These are phyloP conservation scores for Lachnellula cervina DNA, from an alignment of 2,329 filamentous ascomycete species.

Conservation along the genomic window DNA sequence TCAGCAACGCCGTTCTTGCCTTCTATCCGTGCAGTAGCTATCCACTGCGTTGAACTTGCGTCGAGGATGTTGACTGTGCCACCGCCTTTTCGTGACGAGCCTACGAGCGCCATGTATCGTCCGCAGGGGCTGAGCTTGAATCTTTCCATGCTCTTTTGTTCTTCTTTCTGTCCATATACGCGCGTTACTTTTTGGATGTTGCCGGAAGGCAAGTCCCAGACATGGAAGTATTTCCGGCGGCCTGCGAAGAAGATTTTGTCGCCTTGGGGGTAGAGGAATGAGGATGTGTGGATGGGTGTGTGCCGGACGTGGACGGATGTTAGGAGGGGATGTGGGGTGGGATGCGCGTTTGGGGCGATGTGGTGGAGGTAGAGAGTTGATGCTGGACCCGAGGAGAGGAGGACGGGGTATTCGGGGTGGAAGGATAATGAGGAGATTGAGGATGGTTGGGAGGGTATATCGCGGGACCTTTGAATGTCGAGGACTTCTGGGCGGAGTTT, in stretches of 20 bases:
- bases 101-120: conserved; percentile 76
- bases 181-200: conserved; percentile 75
- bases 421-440: conserved; percentile 81
- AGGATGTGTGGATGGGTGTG: conserved; percentile 78
- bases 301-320: conserved; percentile 83
- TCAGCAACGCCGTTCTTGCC: conserved; percentile 80
- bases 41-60: conserved; percentile 79
- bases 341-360: conserved; percentile 68
- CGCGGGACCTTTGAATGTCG: conserved; percentile 83
- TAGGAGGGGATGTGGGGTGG: conserved; percentile 79
- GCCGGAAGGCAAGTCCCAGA: conserved; percentile 83
- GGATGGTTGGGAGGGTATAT: conserved; percentile 74
- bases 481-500: conserved; percentile 82
- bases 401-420: conserved; percentile 81
- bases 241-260: conserved; percentile 84
- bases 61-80: conserved; percentile 84
- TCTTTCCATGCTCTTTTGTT: conserved; percentile 85
- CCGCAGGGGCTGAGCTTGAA: conserved; percentile 88
- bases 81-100: conserved; percentile 76
- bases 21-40: conserved; percentile 75
- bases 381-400: conserved; percentile 83
- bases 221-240: conserved; percentile 85
- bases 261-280: conserved; percentile 69
- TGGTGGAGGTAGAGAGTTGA: conserved; percentile 87
- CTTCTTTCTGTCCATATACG: conserved; percentile 68